These are phyloP conservation scores for Letharia lupina DNA, from an alignment of 495 filamentous ascomycete species.

Conservation along the genomic window DNA sequence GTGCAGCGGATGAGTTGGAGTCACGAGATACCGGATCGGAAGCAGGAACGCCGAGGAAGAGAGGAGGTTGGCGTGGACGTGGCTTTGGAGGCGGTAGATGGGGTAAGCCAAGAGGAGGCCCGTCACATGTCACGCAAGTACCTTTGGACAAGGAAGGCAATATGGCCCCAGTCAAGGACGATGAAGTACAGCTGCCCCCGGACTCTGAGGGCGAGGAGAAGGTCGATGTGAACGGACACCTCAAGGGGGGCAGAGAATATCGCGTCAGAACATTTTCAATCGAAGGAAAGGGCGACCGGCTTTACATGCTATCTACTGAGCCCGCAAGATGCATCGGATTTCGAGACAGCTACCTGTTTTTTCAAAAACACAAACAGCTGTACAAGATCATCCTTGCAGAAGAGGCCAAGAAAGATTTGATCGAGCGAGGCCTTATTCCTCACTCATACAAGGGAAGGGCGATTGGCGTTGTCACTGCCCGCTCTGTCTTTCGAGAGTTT, in stretches of 20 bases:
- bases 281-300: slow-evolving; percentile 65
- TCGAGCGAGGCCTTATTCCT: slow-evolving; percentile 87
- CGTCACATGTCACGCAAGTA: slow-evolving; percentile 68
- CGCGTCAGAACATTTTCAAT: slow-evolving; percentile 91
- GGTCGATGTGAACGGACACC: slow-evolving; percentile 77
- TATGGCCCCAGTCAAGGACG: slow-evolving; percentile 79
- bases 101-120: slow-evolving; percentile 58
- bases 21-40: slow-evolving; percentile 46
- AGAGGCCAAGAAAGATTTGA: slow-evolving; percentile 85
- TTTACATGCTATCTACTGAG: slow-evolving; percentile 98
- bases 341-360: slow-evolving; percentile 94
- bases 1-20: slow-evolving; percentile 50
- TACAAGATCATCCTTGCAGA: slow-evolving; percentile 95
- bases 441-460: slow-evolving; percentile 97
- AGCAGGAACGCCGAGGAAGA: slow-evolving; percentile 51
- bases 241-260: slow-evolving; percentile 78
- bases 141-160: slow-evolving; percentile 93
- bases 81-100: slow-evolving; percentile 60
- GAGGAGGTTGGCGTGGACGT: slow-evolving; percentile 62
- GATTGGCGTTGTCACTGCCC: slow-evolving; percentile 92
- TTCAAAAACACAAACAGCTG: slow-evolving; percentile 89
- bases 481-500: slow-evolving; percentile 95
- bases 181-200: slow-evolving; percentile 82
- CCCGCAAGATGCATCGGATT: slow-evolving; percentile 95
- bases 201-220: slow-evolving; percentile 86